Base-by-base conservation (phyloP, 192 early-diverging fungal species). In the Anaeromyces robustus region DNA sequence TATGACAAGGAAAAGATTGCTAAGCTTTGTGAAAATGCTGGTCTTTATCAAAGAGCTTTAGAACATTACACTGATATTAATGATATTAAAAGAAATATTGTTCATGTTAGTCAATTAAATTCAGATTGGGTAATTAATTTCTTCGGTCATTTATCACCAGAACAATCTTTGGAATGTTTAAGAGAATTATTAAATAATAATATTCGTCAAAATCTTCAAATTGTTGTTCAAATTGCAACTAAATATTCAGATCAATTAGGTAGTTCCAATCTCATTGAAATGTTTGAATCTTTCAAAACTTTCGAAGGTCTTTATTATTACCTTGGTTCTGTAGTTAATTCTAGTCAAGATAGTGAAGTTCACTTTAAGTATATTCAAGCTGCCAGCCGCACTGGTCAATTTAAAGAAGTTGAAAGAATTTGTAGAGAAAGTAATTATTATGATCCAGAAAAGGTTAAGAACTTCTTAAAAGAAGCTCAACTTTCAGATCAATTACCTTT, bases 361-460 rank as follows among this genome's bases (percentile, higher is more conserved):
- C 95, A 97, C 81, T 97, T 97, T 90, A 98, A 98, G 90, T 99
- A 98, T 87, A 99, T 99, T 80, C 96, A 99, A 86, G 94, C 98
- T 16, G 97, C 96, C 18, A 92, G 93, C 80, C 87, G 92, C 37
- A 95, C 94, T 41, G 96, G 96, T 19, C 97, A 99, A 86, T 89
- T 94, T 78, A 97, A 96, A 88, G 98, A 98, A 84, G 97, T 98
- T 30, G 98, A 99, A 86, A 92, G 97, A 59, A 94, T 99, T 78
- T 97, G 95, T 85, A 90, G 96, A 78, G 98, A 99, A 85, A 96
- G 93, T 87, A 94, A 95, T 86, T 92, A 92, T 87, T 99, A 97
- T 85, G 97, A 99, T 81, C 92, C 96, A 5, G 98, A 99, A 83
- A 95, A 94, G 86, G 98, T 99, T 85, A 99, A 99, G 87, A 99